Evolutionary conservation across 2,329 filamentous ascomycete species (phyloP), one percentile per base, ranked within the genome.

Genomic region (Penicillium frequentans): DNA sequence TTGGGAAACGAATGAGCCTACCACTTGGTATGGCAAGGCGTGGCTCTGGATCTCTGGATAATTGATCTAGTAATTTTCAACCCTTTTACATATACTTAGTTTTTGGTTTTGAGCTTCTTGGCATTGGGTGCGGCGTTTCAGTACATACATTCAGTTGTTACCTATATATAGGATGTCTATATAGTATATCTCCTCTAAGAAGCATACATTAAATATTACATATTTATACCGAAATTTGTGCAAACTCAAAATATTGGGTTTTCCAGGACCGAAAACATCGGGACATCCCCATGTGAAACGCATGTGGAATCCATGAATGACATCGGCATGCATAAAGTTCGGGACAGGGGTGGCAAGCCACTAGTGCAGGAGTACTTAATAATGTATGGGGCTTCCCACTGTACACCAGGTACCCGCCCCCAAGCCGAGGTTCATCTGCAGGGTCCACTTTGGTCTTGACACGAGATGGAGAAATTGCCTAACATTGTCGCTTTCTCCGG

Each of bases 1-100:
- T 4, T 76, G 72, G 71, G 72, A 71, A 59, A 70, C 71, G 8
- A 62, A 61, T 39, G 68, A 67, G 55, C 65, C 67, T 14, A 69
- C 66, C 13, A 70, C 69, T 2, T 61, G 67, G 51, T 70, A 70
- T 57, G 67, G 65, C 19, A 72, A 67, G 60, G 37, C 67, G 14
- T 67, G 67, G 67, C 54, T 33, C 9, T 65, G 62, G 66, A 60
- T 69, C 23, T 52, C 37, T 42, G 63, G 59, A 7, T 66, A 54
- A 52, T 39, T 37, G 27, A 39, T 42, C 4, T 11, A 23, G 19
- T 21, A 19, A 23, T 42, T 26, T 42, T 26, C 26, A 16, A 14
- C 5, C 27, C 14, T 49, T 35, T 54, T 35, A 31, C 19, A 43
- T 49, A 43, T 42, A 16, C 6, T 49, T 26, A 5, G 21, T 37